Evolutionary conservation across 192 early-diverging fungal genomes (phyloP).

Genomic region (Chytriomyces confervae): DNA sequence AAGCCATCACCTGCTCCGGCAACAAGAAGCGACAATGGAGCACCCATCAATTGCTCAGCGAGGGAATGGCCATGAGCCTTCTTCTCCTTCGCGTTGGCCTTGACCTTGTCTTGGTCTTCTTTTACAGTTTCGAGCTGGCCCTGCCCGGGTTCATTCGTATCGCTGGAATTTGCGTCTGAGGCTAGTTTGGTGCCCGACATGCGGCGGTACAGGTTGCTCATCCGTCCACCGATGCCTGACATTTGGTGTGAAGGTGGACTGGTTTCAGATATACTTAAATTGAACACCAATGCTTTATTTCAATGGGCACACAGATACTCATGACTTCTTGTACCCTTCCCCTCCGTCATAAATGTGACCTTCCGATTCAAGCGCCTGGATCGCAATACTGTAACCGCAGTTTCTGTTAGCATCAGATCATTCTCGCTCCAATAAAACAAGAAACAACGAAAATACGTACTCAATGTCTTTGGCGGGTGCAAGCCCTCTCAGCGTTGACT

Average conservation of each 20-base stretch:
- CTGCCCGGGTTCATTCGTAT: no score
- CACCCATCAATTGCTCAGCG: background rate
- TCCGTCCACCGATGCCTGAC: no score
- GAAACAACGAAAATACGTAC: background rate
- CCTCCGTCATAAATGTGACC: conserved; percentile 28
- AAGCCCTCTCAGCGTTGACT: conserved; percentile 13
- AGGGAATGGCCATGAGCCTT: background rate
- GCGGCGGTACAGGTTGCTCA: no score
- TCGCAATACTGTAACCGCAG: conserved; percentile 4
- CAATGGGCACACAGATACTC: background rate
- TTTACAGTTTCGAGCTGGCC: no score
- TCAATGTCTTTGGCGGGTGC: conserved; percentile 4
- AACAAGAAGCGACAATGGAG: conserved; percentile 1
- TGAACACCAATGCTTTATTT: no score
- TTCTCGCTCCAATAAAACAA: no score
- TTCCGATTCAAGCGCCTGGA: conserved; percentile 13
- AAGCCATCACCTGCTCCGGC: background rate
- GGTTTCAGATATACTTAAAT: no score
- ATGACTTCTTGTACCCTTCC: background rate
- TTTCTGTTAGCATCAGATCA: no score
- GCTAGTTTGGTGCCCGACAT: no score
- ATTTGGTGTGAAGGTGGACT: no score
- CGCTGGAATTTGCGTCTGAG: no score
- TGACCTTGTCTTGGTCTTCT: no score
- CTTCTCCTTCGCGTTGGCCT: background rate